Evolutionary conservation across 495 filamentous ascomycete species (phyloP).

Genomic region (Penicillium angulare): DNA sequence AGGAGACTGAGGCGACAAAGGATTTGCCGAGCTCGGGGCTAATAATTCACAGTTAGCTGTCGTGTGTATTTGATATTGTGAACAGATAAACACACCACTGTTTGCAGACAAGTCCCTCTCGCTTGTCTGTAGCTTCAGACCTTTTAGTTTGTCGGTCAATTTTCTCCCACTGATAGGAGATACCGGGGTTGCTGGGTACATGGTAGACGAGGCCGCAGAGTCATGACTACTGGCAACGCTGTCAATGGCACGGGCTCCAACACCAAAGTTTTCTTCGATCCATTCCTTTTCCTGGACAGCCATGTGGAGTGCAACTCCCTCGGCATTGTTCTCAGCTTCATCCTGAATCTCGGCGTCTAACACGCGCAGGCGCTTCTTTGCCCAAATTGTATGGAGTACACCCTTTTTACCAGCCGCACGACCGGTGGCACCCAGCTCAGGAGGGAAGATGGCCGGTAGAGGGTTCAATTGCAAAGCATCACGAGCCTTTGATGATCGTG

Average conservation of each 20-base stretch:
- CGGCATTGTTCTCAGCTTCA: slow-evolving; percentile 64
- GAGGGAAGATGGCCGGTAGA: slow-evolving; percentile 77
- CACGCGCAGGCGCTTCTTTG: slow-evolving; percentile 68
- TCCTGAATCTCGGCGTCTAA: slow-evolving; percentile 67
- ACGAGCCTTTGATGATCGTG: slow-evolving; percentile 6
- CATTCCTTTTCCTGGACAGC: slow-evolving; percentile 75
- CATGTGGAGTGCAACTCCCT: slow-evolving; percentile 79
- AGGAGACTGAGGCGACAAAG: slow-evolving; percentile 59
- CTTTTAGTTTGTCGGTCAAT: slow-evolving; percentile 72
- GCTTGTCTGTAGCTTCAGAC: slow-evolving; percentile 71
- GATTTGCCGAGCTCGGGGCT: slow-evolving; percentile 24
- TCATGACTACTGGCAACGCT: slow-evolving; percentile 14
- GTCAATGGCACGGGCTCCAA: slow-evolving; percentile 33
- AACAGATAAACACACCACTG: slow-evolving; percentile 36
- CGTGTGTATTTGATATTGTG: not conserved
- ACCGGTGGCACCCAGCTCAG: slow-evolving; percentile 62
- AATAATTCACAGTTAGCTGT: not conserved
- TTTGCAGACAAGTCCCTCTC: slow-evolving; percentile 52
- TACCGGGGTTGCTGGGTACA: slow-evolving; percentile 50
- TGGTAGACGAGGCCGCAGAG: slow-evolving; percentile 7
- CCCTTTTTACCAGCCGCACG: slow-evolving; percentile 70
- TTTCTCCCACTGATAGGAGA: slow-evolving; percentile 60
- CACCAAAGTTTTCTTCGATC: slow-evolving; percentile 77
- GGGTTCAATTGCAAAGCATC: slow-evolving; percentile 59
- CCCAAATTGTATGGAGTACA: slow-evolving; percentile 81